Evolutionary conservation across 441 rosid species (phyloP).

Genomic region (Gossypium schwendimanii): DNA sequence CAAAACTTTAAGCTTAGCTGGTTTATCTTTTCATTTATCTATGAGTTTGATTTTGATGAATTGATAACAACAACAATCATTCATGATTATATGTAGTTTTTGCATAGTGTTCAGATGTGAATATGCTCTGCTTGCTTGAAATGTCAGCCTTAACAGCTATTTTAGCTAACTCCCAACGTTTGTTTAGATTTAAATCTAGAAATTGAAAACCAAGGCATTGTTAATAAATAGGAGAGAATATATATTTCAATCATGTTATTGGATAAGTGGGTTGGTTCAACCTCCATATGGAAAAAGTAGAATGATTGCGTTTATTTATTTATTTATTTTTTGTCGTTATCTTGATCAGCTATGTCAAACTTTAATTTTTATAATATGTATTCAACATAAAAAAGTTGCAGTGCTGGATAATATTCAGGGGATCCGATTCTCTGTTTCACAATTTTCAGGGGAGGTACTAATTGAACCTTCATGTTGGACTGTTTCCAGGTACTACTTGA

Average conservation of each 20-base stretch:
- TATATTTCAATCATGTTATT: no score
- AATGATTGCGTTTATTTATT: no score
- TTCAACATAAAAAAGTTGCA: background rate
- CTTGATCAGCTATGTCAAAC: background rate
- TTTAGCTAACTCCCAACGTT: background rate
- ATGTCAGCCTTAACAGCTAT: background rate
- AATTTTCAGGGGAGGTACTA: no score
- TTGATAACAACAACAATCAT: no score
- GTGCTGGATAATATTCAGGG: background rate
- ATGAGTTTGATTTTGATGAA: background rate
- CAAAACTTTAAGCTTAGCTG: background rate
- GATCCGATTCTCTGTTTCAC: background rate
- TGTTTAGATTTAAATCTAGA: background rate
- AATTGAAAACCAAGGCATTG: background rate
- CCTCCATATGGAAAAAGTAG: no score
- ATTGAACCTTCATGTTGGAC: background rate
- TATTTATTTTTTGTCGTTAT: background rate
- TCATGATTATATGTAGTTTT: background rate
- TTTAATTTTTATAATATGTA: background rate
- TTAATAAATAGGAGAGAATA: no score
- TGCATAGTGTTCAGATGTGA: background rate
- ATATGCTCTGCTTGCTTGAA: background rate
- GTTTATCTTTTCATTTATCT: background rate
- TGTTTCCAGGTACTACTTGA: slow-evolving; percentile 55
- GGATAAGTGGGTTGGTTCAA: no score